These are phyloP conservation scores for Fusarium lyarnte DNA, from an alignment of 2,329 filamentous ascomycete species.

Conservation along the genomic window DNA sequence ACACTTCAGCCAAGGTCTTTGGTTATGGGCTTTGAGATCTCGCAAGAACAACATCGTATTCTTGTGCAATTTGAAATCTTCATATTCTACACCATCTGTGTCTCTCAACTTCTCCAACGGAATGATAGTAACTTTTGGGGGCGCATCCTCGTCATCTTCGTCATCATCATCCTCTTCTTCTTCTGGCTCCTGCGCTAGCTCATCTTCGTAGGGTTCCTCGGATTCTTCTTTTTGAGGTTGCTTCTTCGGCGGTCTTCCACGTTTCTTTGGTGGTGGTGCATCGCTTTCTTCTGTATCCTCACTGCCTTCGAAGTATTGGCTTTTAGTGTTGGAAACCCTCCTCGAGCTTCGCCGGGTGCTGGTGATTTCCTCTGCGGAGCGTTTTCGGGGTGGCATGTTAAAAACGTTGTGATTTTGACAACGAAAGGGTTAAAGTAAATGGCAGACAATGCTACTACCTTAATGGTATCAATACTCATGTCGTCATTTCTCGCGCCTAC, in stretches of 20 bases:
- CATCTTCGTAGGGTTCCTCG: conserved; percentile 43
- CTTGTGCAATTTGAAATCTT: conserved; percentile 62
- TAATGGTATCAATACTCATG: conserved; percentile 7
- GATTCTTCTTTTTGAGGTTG: conserved; percentile 31
- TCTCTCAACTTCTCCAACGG: conserved; percentile 51
- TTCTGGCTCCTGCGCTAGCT: conserved; percentile 40
- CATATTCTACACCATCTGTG: conserved; percentile 55
- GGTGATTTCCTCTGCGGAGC: conserved; percentile 45
- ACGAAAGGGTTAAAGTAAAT: background rate
- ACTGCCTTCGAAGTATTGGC: conserved; percentile 60
- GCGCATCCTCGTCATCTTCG: conserved; percentile 51
- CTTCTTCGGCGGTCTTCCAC: conserved; percentile 41
- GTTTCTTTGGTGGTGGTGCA: conserved; percentile 44
- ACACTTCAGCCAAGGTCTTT: conserved; percentile 68
- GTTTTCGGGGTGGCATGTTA: conserved; percentile 54
- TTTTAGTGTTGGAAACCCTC: conserved; percentile 59
- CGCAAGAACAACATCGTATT: conserved; percentile 68
- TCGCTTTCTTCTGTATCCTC: conserved; percentile 35
- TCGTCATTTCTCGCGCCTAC: conserved; percentile 42
- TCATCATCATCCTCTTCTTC: conserved; percentile 47
- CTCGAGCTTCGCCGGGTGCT: conserved; percentile 57
- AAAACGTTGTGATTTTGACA: background rate
- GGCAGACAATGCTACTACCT: background rate
- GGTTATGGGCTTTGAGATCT: conserved; percentile 69
- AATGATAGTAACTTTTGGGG: conserved; percentile 49